These are phyloP conservation scores for Nicotiana tomentosiformis DNA, from an alignment of 257 asterid species.

Conservation along the genomic window DNA sequence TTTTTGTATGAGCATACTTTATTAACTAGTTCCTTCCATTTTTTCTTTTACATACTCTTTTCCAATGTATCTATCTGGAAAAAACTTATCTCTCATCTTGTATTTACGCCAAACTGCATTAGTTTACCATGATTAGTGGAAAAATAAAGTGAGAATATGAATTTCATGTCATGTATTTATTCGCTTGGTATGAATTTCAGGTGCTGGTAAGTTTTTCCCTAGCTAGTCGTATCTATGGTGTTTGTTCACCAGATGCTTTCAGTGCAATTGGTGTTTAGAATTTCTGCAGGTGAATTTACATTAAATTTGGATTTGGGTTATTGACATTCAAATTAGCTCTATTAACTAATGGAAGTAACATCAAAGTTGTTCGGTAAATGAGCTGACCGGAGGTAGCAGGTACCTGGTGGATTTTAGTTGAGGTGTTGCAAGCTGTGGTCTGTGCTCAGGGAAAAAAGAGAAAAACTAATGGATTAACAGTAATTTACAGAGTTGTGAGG, in stretches of 20 bases:
- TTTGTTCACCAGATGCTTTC: too few species aligned
- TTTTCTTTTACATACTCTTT: neutral
- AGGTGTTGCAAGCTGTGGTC: too few species aligned
- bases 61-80: neutral
- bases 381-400: too few species aligned
- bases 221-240: too few species aligned
- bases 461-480: too few species aligned
- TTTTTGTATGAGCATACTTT: neutral
- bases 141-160: neutral
- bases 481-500: neutral
- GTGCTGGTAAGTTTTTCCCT: too few species aligned
- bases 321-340: neutral
- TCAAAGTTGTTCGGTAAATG: too few species aligned
- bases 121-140: neutral
- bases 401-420: too few species aligned
- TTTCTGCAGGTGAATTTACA: neutral
- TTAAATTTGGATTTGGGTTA: neutral
- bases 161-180: neutral
- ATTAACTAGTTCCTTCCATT: neutral
- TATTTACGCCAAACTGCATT: too few species aligned
- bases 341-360: neutral
- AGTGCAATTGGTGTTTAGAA: too few species aligned
- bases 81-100: neutral
- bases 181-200: too few species aligned
- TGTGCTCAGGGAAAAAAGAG: too few species aligned